These are phyloP conservation scores for Crassisporium funariophilum DNA, from an alignment of 768 basidiomycete species.

Conservation along the genomic window DNA sequence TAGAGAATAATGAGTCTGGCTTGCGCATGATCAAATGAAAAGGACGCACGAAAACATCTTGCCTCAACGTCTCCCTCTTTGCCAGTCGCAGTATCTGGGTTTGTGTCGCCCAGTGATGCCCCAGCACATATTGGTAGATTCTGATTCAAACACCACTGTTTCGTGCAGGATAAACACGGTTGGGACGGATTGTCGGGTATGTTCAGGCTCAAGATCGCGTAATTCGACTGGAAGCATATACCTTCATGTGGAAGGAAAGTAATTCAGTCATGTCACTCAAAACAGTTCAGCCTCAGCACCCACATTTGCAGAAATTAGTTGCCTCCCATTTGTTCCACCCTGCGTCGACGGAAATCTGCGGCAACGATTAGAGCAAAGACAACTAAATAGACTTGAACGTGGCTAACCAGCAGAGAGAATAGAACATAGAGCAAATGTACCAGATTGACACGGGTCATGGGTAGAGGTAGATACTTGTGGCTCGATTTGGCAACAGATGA, in stretches of 20 bases:
- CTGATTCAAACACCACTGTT: slow-evolving; percentile 94
- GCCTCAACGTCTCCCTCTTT: slow-evolving; percentile 97
- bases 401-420: slow-evolving; percentile 16
- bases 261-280: slow-evolving; percentile 1
- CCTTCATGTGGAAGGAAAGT: slow-evolving; percentile 46
- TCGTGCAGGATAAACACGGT: slow-evolving; percentile 91
- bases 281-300: slow-evolving; percentile 3
- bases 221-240: slow-evolving; percentile 89
- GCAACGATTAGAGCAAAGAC: neutral
- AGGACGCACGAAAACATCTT: slow-evolving; percentile 85
- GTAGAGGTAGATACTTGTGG: slow-evolving; percentile 5
- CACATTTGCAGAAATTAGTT: slow-evolving; percentile 92
- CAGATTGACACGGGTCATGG: slow-evolving; percentile 19
- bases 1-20: slow-evolving; percentile 3
- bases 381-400: neutral
- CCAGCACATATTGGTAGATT: slow-evolving; percentile 83
- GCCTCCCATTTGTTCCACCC: slow-evolving; percentile 79
- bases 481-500: slow-evolving; percentile 16
- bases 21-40: slow-evolving; percentile 6
- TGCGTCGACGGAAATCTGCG: slow-evolving; percentile 23
- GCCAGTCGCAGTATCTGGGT: slow-evolving; percentile 92
- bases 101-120: slow-evolving; percentile 80
- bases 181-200: slow-evolving; percentile 84
- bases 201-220: slow-evolving; percentile 80
- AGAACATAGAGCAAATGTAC: slow-evolving; percentile 11